Evolutionary conservation across 1,139 yeast species (phyloP).

Genomic region (Geotrichum phurueaensis): DNA sequence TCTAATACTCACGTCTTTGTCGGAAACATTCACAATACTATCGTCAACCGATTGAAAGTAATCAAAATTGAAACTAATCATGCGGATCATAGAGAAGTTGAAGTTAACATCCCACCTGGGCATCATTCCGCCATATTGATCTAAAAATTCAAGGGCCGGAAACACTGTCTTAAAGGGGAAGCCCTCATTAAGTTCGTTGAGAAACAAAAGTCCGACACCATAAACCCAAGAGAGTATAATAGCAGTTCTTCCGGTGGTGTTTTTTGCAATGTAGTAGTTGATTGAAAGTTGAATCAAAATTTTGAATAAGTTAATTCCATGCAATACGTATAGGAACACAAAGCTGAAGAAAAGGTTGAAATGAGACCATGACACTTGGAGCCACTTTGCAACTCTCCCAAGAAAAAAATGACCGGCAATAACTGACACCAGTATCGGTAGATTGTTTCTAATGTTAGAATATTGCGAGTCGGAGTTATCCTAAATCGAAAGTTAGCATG

Average conservation of each 20-base stretch:
- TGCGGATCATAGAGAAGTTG: conserved; percentile 78
- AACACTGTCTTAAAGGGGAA: conserved; percentile 44
- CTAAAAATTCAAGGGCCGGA: conserved; percentile 41
- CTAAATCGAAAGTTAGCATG: conserved; percentile 11
- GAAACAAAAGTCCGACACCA: conserved; percentile 67
- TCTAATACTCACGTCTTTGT: conserved; percentile 16
- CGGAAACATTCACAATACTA: background rate
- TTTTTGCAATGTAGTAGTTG: conserved; percentile 50
- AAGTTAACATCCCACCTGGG: conserved; percentile 93
- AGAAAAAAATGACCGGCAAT: conserved; percentile 49
- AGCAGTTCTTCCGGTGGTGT: conserved; percentile 29
- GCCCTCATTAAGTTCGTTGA: conserved; percentile 63
- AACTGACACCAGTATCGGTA: conserved; percentile 53
- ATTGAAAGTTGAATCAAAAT: conserved; percentile 52
- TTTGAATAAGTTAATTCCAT: conserved; percentile 68
- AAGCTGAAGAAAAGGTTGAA: conserved; percentile 74
- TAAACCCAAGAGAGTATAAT: conserved; percentile 57
- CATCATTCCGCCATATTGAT: conserved; percentile 54
- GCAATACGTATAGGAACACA: conserved; percentile 63
- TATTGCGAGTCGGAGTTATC: conserved; percentile 88
- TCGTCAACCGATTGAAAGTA: conserved; percentile 35
- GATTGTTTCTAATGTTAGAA: conserved; percentile 76
- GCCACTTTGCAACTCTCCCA: conserved; percentile 35
- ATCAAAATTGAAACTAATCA: conserved; percentile 80
- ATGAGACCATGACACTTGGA: conserved; percentile 17